Conservation (phyloP, 1,284 basidiomycete genomes). For the Cutaneotrichosporon sp. region DNA sequence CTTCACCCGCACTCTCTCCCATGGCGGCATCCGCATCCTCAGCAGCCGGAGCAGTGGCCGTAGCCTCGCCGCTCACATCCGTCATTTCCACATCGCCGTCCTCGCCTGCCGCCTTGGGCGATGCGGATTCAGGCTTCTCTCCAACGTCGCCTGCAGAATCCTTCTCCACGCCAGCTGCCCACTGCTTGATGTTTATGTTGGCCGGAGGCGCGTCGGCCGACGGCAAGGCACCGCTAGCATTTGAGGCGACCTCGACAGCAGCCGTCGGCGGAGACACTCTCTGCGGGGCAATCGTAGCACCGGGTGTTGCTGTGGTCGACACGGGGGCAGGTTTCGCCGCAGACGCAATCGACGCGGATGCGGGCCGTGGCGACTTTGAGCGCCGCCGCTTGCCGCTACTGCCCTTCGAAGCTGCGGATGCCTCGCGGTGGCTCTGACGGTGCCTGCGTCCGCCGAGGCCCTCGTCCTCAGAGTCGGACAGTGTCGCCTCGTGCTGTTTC, state of each 20-base stretch:
- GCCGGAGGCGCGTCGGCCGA: background rate
- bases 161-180: constrained; percentile 14
- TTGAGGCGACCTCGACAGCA: background rate
- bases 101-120: background rate
- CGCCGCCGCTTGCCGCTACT: constrained; percentile 9
- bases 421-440: constrained; percentile 37
- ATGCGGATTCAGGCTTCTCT: background rate
- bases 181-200: constrained; percentile 16
- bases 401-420: constrained; percentile 5
- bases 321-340: background rate
- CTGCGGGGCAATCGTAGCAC: background rate
- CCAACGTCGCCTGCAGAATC: constrained; percentile 1
- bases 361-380: constrained; percentile 11
- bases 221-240: background rate
- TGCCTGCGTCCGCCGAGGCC: constrained; percentile 45
- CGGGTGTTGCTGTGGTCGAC: background rate
- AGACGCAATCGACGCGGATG: too few relatives aligned
- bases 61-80: constrained; percentile 1
- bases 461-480: constrained; percentile 56
- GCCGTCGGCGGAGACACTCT: too few relatives aligned
- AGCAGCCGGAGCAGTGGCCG: background rate
- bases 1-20: background rate
- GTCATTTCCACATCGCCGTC: constrained; percentile 21
- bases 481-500: constrained; percentile 41
- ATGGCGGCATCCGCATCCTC: background rate